These are phyloP conservation scores for Eutrema salsugineum DNA, from an alignment of 441 rosid genomes.

Conservation along the genomic window DNA sequence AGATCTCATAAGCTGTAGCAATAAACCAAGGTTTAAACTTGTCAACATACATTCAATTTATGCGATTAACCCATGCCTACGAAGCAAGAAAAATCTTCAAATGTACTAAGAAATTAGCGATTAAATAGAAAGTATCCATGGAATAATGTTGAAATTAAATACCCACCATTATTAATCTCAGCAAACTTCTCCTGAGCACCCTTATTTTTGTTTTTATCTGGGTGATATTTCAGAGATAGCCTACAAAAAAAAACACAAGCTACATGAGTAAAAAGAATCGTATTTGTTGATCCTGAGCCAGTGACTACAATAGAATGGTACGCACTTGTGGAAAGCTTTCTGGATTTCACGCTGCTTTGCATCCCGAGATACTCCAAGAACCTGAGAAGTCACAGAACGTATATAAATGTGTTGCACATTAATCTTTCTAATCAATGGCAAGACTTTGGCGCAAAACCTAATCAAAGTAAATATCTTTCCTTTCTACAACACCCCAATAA, in stretches of 20 bases:
- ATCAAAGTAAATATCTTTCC: neutral
- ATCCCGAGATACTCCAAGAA: constrained; percentile 75
- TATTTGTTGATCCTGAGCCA: neutral
- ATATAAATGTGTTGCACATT: neutral
- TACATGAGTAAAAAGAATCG: neutral
- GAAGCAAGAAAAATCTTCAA: neutral
- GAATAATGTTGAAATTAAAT: neutral
- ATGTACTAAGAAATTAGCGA: neutral
- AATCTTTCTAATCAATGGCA: neutral
- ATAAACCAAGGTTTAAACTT: neutral
- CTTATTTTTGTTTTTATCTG: constrained; percentile 85
- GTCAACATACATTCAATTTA: neutral
- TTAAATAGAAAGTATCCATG: neutral
- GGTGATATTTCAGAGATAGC: constrained; percentile 84
- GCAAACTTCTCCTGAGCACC: constrained; percentile 84
- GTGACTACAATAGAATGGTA: neutral
- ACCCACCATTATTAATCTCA: constrained; percentile 87
- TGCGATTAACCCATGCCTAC: neutral
- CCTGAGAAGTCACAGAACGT: constrained; percentile 39
- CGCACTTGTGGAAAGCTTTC: constrained; percentile 97
- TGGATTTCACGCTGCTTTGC: constrained; percentile 93
- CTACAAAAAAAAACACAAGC: constrained; percentile 33
- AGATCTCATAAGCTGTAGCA: constrained; percentile 83
- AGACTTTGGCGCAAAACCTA: neutral
- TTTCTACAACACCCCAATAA: neutral